Conservation (phyloP, 2,329 filamentous ascomycete species). For the Hirsutella minnesotensis region DNA sequence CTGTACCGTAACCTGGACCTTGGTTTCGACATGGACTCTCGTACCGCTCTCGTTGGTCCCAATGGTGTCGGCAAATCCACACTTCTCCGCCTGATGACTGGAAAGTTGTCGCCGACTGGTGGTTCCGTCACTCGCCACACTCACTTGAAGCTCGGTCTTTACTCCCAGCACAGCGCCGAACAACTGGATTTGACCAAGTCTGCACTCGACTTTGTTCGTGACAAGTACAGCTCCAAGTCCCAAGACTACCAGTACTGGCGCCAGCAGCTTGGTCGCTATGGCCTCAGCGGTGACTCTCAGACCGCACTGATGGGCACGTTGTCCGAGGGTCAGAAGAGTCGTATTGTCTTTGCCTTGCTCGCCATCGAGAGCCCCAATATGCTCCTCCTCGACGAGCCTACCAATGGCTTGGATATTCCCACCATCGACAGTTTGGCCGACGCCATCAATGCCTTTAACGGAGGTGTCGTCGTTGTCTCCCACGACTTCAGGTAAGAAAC, state of each 20-base stretch:
- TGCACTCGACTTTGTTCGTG: slow-evolving; percentile 90
- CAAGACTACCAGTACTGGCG: slow-evolving; percentile 99
- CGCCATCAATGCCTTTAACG: slow-evolving; percentile 90
- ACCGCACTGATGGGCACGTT: slow-evolving; percentile 96
- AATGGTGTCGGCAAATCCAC: slow-evolving; percentile 99
- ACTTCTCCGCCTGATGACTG: slow-evolving; percentile 89
- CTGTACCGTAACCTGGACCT: slow-evolving; percentile 95
- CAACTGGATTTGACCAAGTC: slow-evolving; percentile 98
- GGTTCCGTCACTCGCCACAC: slow-evolving; percentile 85
- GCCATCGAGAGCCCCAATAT: slow-evolving; percentile 97
- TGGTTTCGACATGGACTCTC: slow-evolving; percentile 98
- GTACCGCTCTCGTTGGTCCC: slow-evolving; percentile 90
- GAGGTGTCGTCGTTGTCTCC: slow-evolving; percentile 93
- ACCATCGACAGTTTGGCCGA: slow-evolving; percentile 97
- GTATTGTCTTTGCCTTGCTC: slow-evolving; percentile 93
- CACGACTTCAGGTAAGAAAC: slow-evolving; percentile 92
- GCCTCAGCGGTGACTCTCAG: slow-evolving; percentile 84
- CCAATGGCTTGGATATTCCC: slow-evolving; percentile 97
- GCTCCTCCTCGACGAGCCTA: slow-evolving; percentile 94
- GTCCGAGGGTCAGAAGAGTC: slow-evolving; percentile 93
- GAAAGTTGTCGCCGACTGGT: slow-evolving; percentile 74
- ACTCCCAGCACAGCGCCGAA: slow-evolving; percentile 97
- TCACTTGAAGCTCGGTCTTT: slow-evolving; percentile 95
- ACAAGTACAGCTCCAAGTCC: slow-evolving; percentile 79
- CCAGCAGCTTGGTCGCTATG: slow-evolving; percentile 91